These are phyloP conservation scores for Ophiostoma sp. DNA, from an alignment of 2,329 filamentous ascomycete species.

Conservation along the genomic window DNA sequence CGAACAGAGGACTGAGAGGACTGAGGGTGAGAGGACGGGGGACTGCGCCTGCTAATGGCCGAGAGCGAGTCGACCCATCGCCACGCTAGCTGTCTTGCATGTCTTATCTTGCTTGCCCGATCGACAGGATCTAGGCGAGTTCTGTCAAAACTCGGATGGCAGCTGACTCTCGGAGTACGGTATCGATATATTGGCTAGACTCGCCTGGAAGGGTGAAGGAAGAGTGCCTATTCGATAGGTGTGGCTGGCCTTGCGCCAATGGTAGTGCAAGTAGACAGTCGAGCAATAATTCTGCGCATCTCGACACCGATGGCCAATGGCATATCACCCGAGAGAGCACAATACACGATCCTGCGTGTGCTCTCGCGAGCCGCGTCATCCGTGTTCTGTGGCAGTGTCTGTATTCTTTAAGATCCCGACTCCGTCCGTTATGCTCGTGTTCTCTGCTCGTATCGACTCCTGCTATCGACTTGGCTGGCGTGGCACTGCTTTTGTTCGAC, in stretches of 20 bases:
- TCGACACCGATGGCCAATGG: too few relatives aligned
- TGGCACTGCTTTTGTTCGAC: too few relatives aligned
- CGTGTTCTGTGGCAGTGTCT: background rate
- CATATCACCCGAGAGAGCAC: background rate
- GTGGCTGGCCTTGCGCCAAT: background rate
- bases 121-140: too few relatives aligned
- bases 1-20: background rate
- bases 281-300: too few relatives aligned
- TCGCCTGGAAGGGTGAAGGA: background rate
- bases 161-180: background rate
- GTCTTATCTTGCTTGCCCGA: too few relatives aligned
- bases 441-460: too few relatives aligned
- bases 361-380: slow-evolving; percentile 2
- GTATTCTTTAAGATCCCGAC: too few relatives aligned
- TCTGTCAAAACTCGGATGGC: background rate
- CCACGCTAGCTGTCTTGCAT: too few relatives aligned
- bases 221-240: too few relatives aligned
- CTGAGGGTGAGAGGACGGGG: background rate
- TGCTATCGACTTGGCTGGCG: too few relatives aligned
- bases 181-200: background rate
- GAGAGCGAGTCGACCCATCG: too few relatives aligned
- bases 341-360: background rate
- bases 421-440: background rate
- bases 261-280: background rate
- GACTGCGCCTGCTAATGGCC: too few relatives aligned